A percentile compares a stretch with the other conserved stretches of the same genome.
These are phyloP conservation scores for Chrysosporium keratinophilum DNA, from an alignment of 2,329 filamentous ascomycete genomes.

Conservation along the genomic window DNA sequence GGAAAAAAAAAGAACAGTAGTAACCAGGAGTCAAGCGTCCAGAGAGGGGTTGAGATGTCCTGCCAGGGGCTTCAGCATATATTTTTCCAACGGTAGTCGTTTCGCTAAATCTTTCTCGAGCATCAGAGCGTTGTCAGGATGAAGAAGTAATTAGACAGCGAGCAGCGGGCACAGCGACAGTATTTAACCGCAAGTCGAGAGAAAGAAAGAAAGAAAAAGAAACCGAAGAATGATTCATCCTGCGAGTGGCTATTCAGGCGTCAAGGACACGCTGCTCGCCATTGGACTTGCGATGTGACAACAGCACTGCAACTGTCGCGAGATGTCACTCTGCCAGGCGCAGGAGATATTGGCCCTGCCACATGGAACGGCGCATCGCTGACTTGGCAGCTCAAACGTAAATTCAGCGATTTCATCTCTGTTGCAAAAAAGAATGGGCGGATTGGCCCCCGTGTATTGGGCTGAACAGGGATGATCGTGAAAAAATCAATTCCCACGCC, in stretches of 20 bases:
- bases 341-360: background rate
- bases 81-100: conserved; percentile 9
- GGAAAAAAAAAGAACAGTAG: background rate
- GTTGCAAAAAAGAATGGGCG: no score
- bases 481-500: conserved; percentile 3
- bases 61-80: conserved; percentile 6
- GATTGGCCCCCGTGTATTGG: conserved; percentile 2
- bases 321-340: background rate
- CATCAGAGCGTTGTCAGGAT: background rate
- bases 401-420: background rate
- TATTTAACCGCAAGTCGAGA: background rate
- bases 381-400: conserved; percentile 4
- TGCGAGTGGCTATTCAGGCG: conserved; percentile 7
- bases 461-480: background rate
- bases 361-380: background rate
- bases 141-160: background rate
- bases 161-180: background rate
- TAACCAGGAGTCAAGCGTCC: background rate
- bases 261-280: background rate
- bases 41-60: background rate
- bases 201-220: no score
- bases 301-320: background rate
- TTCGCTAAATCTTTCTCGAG: background rate
- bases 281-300: conserved; percentile 1
- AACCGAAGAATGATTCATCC: background rate